Evolutionary conservation across 169 alveolate species (phyloP).

Genomic region (Cryptosporidium muris): DNA sequence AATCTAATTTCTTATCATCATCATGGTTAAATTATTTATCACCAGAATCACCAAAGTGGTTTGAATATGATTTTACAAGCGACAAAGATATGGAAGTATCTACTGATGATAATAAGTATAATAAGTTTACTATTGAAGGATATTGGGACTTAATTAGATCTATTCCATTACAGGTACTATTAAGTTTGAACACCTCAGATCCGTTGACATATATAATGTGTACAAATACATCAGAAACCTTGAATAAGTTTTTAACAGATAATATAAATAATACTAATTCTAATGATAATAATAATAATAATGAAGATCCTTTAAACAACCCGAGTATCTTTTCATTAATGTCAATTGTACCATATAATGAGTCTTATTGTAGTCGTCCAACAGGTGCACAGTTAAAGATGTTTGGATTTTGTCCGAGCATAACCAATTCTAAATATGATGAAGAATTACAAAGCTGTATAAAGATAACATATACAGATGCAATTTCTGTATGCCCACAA

Average conservation of each 20-base stretch:
- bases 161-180: constrained; percentile 5
- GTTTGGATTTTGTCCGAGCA: constrained; percentile 42
- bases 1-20: background rate
- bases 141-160: constrained; percentile 46
- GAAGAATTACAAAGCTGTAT: constrained; percentile 20
- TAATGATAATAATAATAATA: background rate
- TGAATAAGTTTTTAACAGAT: constrained; percentile 7
- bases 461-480: constrained; percentile 42
- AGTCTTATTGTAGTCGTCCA: constrained; percentile 60
- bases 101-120: background rate
- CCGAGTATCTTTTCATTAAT: constrained; percentile 7
- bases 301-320: background rate
- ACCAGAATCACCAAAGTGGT: constrained; percentile 22
- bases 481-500: constrained; percentile 28
- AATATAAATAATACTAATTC: constrained; percentile 4
- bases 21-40: constrained; percentile 51
- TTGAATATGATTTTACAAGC: constrained; percentile 4
- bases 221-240: constrained; percentile 5
- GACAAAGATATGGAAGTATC: background rate
- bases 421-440: constrained; percentile 45
- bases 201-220: constrained; percentile 37
- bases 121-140: constrained; percentile 53
- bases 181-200: constrained; percentile 1
- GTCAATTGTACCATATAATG: constrained; percentile 32
- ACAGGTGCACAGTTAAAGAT: constrained; percentile 52